phyloP scores from a whole-genome alignment of 2,329 filamentous ascomycete species.

The Fusarium verticillioides region DNA sequence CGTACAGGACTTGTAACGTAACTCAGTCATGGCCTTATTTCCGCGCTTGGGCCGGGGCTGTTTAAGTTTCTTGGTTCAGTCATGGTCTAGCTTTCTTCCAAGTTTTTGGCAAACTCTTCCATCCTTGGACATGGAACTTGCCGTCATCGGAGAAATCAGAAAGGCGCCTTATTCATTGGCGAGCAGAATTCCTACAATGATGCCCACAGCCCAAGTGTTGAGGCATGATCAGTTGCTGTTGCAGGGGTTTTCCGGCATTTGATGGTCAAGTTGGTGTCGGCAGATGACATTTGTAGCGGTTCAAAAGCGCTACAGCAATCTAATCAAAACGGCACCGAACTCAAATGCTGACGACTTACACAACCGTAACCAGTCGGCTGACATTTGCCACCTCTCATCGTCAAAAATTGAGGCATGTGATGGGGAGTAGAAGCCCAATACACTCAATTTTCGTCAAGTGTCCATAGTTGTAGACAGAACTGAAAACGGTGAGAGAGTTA shows the following conservation, averaged over 20 bases:
- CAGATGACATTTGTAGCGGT: slow-evolving; percentile 10
- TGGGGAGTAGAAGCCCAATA: not conserved
- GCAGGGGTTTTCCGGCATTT: slow-evolving; percentile 2
- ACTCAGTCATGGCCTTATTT: slow-evolving; percentile 4
- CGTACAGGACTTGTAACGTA: not conserved
- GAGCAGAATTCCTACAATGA: not conserved
- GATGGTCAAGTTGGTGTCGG: slow-evolving; percentile 13
- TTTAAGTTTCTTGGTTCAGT: slow-evolving; percentile 6
- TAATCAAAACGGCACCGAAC: slow-evolving; percentile 12
- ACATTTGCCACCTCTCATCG: slow-evolving; percentile 26
- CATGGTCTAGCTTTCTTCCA: not conserved
- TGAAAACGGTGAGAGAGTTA: slow-evolving; percentile 17
- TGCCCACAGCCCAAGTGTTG: not conserved
- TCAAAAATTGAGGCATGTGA: slow-evolving; percentile 22
- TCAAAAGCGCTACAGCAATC: not conserved
- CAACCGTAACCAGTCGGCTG: not conserved
- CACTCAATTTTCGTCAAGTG: not conserved
- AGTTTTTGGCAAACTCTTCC: slow-evolving; percentile 2
- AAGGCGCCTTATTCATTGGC: not conserved
- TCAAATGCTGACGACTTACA: slow-evolving; percentile 10
- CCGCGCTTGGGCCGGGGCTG: slow-evolving; percentile 5
- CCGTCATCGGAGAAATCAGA: not conserved
- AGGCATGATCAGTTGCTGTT: not conserved
- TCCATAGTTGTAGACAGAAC: slow-evolving; percentile 21
- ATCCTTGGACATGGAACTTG: not conserved